These are phyloP conservation scores for Populus davidiana DNA, from an alignment of 345 rosid genomes.

Conservation along the genomic window DNA sequence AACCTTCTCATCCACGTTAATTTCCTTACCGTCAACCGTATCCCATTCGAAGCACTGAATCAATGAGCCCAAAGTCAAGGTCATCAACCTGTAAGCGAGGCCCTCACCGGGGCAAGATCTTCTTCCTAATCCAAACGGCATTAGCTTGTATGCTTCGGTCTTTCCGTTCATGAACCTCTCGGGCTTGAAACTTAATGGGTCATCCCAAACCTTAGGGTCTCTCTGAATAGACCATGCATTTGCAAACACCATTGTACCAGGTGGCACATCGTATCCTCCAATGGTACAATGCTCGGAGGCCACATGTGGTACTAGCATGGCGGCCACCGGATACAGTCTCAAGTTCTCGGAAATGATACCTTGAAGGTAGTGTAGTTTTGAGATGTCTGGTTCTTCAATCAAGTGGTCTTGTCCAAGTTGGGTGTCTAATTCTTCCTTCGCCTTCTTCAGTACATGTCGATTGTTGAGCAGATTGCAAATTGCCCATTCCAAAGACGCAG, in stretches of 20 bases:
- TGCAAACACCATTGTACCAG: slow-evolving; percentile 7
- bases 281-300: slow-evolving; percentile 16
- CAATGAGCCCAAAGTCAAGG: slow-evolving; percentile 10
- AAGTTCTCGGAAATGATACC: slow-evolving; percentile 11
- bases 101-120: slow-evolving; percentile 20
- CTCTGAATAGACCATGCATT: slow-evolving; percentile 25
- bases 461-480: slow-evolving; percentile 17
- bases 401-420: slow-evolving; percentile 8
- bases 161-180: slow-evolving; percentile 13
- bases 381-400: slow-evolving; percentile 15
- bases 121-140: slow-evolving; percentile 27
- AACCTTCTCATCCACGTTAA: slow-evolving; percentile 5
- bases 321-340: slow-evolving; percentile 10
- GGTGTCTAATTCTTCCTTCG: slow-evolving; percentile 12
- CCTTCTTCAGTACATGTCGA: slow-evolving; percentile 2
- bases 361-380: slow-evolving; percentile 16
- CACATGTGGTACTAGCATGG: slow-evolving; percentile 13
- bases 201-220: slow-evolving; percentile 23
- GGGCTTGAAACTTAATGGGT: slow-evolving; percentile 7
- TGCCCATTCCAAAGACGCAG: slow-evolving; percentile 17
- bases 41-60: slow-evolving; percentile 22
- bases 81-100: slow-evolving; percentile 6
- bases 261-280: slow-evolving; percentile 14
- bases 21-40: not conserved
- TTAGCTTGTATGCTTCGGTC: not conserved